Evolutionary conservation across 1,139 yeast genomes (phyloP), one percentile per base, ranked within the genome.

Genomic region (Arxiozyma telluris): DNA sequence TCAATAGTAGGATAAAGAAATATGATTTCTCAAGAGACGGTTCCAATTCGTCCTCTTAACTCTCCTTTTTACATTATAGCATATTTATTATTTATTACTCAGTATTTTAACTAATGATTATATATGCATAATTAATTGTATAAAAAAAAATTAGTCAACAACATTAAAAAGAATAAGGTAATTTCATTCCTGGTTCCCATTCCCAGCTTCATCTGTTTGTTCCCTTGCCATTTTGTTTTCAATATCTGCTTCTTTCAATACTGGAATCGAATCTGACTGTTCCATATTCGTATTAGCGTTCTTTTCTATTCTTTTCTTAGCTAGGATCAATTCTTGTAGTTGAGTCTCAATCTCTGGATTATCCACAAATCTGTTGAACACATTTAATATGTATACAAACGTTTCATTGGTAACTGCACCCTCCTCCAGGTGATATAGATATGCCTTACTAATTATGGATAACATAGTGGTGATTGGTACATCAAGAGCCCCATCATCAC

Each of bases 381-480:
- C 72, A 51, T 76, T 77, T 58, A 81, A 65, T 7, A 79, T 73
- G 54, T 71, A 70, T 52, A 76, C 63, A 74, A 80, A 81, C 1
- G 78, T 71, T 39, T 72, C 73, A 52, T 72, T 73, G 44, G 73
- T 74, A 47, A 75, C 73, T 30, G 71, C 71, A 49, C 72, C 72
- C 18, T 70, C 57, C 41, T 71, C 69, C 42, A 77, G 74, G 60
- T 79, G 82, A 53, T 83, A 84, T 59, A 91, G 71, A 63, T 87
- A 87, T 2, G 85, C 81, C 64, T 86, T 87, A 57, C 95, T 82
- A 17, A 85, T 74, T 50, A 88, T 69, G 15, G 82, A 76, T 53
- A 93, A 76, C 0, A 86, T 81, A 57, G 85, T 90, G 50, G 77
- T 47, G 3, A 59, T 44, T 15, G 56, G 51, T 17, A 49, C 25